phyloP scores from a whole-genome alignment of 106 monocot genomes.

The Agapanthus africanus region DNA sequence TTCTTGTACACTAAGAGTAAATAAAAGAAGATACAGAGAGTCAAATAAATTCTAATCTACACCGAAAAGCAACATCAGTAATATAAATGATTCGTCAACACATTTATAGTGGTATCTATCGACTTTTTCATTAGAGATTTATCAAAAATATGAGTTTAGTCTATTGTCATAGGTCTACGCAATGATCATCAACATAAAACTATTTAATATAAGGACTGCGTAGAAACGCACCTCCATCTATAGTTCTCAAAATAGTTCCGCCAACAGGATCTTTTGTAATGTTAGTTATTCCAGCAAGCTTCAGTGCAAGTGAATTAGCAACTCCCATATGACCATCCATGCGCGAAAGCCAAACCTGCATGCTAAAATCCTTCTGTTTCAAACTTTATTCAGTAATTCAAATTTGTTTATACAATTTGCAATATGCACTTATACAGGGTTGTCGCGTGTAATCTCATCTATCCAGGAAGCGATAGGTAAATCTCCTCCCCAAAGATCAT shows the following conservation, averaged over 20 bases:
- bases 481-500: constrained; percentile 83
- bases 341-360: constrained; percentile 85
- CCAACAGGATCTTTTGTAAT: constrained; percentile 67
- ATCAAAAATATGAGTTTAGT: not conserved
- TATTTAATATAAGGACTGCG: not conserved
- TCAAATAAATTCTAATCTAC: not conserved
- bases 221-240: constrained; percentile 47
- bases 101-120: not conserved
- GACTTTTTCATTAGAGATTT: not conserved
- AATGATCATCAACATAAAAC: not conserved
- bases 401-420: constrained; percentile 6
- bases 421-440: constrained; percentile 49
- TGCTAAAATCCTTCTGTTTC: not conserved
- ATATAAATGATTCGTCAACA: not conserved
- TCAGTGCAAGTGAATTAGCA: constrained; percentile 69
- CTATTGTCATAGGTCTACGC: not conserved
- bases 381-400: not conserved
- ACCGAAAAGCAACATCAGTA: not conserved
- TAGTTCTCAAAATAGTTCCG: constrained; percentile 54
- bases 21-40: no score
- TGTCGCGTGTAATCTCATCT: constrained; percentile 65
- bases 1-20: not conserved
- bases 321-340: constrained; percentile 99
- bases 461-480: constrained; percentile 75
- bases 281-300: constrained; percentile 63